These are phyloP conservation scores for Dentipellis fragilis DNA, from an alignment of 768 basidiomycete species.

Conservation along the genomic window DNA sequence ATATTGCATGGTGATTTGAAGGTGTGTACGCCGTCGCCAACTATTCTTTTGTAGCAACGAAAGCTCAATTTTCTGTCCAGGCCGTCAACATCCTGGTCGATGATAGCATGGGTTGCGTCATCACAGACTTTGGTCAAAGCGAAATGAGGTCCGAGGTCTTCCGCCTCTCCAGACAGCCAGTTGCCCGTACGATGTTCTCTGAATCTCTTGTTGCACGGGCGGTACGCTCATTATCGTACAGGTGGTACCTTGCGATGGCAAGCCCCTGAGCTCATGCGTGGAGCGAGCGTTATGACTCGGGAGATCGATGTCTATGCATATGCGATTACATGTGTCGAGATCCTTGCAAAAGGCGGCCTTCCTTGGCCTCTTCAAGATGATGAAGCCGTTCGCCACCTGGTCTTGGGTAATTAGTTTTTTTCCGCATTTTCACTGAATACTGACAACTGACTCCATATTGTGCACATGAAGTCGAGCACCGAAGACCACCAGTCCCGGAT, in stretches of 20 bases:
- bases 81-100: conserved; percentile 72
- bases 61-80: conserved; percentile 20
- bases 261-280: conserved; percentile 56
- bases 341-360: conserved; percentile 54
- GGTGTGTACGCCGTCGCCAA: conserved; percentile 26
- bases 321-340: conserved; percentile 54
- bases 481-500: no score
- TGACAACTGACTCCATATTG: no score
- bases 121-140: conserved; percentile 78
- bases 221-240: conserved; percentile 16
- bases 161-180: conserved; percentile 39
- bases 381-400: conserved; percentile 37
- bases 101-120: conserved; percentile 53
- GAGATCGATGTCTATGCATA: conserved; percentile 63
- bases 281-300: conserved; percentile 31
- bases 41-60: not conserved
- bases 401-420: conserved; percentile 40
- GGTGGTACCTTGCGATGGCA: conserved; percentile 57
- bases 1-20: conserved; percentile 79
- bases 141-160: conserved; percentile 69
- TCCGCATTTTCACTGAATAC: no score
- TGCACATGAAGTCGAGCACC: no score
- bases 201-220: not conserved
- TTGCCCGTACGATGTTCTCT: conserved; percentile 25
- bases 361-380: conserved; percentile 49